Evolutionary conservation across 352 stramenopile species (phyloP).

Genomic region (Elongisporangium undulatum): DNA sequence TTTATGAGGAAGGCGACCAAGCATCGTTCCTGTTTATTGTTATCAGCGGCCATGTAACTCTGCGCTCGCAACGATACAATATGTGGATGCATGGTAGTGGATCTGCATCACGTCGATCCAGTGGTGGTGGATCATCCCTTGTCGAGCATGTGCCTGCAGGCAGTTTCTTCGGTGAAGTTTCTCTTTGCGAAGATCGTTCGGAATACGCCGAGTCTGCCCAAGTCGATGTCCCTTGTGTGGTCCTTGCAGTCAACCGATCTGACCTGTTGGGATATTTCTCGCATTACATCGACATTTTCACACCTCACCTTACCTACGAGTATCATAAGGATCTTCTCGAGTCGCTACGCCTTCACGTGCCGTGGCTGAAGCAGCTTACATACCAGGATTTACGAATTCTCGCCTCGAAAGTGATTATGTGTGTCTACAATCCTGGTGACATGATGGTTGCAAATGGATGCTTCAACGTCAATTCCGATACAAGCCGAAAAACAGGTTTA

Average conservation of each 20-base stretch:
- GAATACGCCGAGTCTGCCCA: constrained; percentile 53
- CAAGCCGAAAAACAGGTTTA: not conserved
- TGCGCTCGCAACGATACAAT: constrained; percentile 10
- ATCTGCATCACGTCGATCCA: not conserved
- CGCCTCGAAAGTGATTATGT: constrained; percentile 30
- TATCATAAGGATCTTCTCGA: constrained; percentile 44
- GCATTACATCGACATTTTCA: constrained; percentile 67
- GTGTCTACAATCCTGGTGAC: constrained; percentile 35
- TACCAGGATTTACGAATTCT: constrained; percentile 55
- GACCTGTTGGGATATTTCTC: constrained; percentile 57
- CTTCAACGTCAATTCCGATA: not conserved
- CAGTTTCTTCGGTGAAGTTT: constrained; percentile 64
- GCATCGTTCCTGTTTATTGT: constrained; percentile 70
- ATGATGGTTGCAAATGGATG: constrained; percentile 22
- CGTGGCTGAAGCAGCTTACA: constrained; percentile 35
- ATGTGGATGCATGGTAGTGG: constrained; percentile 2
- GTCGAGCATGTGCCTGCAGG: constrained; percentile 29
- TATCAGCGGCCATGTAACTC: constrained; percentile 39
- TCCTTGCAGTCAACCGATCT: constrained; percentile 48
- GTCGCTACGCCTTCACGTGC: constrained; percentile 28
- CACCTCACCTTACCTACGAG: constrained; percentile 50
- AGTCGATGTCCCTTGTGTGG: constrained; percentile 20
- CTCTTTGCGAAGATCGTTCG: constrained; percentile 20
- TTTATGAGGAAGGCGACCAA: constrained; percentile 58
- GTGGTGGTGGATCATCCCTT: not conserved